Conservation (phyloP, 441 rosid genomes). For the Jatropha podagrica region DNA sequence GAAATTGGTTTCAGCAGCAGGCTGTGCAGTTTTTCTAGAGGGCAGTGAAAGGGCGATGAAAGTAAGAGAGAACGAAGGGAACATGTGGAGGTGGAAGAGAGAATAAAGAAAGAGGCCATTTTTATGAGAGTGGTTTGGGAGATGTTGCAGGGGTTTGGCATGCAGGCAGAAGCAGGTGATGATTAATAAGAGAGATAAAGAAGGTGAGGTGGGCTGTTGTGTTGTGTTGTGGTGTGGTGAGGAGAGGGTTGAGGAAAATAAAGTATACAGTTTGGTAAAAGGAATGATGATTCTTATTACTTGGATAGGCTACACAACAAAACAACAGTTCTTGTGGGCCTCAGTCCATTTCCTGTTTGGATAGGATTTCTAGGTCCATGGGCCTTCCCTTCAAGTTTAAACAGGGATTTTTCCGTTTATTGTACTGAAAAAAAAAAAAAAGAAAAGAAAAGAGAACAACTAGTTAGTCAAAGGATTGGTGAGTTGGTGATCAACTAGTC, state of each 20-base stretch:
- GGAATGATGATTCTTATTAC: background rate
- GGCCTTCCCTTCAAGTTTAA: background rate
- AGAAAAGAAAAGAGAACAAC: too few species aligned
- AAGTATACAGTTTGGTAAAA: background rate
- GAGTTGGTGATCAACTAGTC: too few species aligned
- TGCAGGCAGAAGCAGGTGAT: constrained; percentile 35
- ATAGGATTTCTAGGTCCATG: background rate
- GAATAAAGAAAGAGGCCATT: constrained; percentile 31
- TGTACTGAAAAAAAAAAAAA: too few species aligned
- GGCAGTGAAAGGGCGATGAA: constrained; percentile 22
- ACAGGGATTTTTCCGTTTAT: too few species aligned
- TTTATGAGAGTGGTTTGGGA: constrained; percentile 32
- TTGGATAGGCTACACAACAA: background rate
- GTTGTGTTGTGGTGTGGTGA: background rate
- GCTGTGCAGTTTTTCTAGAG: constrained; percentile 21
- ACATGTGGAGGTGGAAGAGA: constrained; percentile 22
- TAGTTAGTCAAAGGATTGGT: too few species aligned
- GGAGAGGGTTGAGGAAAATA: background rate
- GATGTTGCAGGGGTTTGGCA: constrained; percentile 39
- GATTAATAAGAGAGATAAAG: constrained; percentile 16
- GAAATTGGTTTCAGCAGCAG: constrained; percentile 29
- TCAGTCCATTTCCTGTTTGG: background rate
- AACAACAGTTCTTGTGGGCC: background rate
- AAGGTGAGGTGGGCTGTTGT: background rate
- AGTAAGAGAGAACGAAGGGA: constrained; percentile 16